A percentile compares a stretch with the other conserved stretches of the same genome.
Evolutionary conservation across 345 rosid species (phyloP).

Genomic region (Acer campestre): DNA sequence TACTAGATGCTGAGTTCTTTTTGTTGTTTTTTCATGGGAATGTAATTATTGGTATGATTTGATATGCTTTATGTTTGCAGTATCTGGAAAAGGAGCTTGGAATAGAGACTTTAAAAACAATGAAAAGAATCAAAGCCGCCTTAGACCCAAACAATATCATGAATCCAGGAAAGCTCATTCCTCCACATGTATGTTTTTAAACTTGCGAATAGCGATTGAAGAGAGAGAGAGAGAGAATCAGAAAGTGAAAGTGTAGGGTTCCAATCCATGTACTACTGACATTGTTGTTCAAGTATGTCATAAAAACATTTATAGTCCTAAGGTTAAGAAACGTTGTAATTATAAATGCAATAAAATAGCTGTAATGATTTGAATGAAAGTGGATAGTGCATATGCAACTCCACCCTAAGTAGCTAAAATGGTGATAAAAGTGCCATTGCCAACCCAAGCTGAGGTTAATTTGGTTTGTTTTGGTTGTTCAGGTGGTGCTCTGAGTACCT

Average conservation of each 20-base stretch:
- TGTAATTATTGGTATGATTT: background rate
- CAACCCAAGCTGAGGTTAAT: background rate
- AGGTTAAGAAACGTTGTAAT: no score
- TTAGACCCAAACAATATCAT: conserved; percentile 88
- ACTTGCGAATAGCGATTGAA: background rate
- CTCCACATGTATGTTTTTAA: conserved; percentile 83
- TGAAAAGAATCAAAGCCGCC: conserved; percentile 78
- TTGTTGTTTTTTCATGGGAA: background rate
- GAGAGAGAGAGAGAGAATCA: background rate
- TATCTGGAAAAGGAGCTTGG: conserved; percentile 92
- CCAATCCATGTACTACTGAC: background rate
- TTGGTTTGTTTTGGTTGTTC: background rate
- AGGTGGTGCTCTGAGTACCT: background rate
- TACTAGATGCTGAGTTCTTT: background rate
- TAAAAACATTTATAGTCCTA: background rate
- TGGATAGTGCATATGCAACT: no score
- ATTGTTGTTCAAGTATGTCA: background rate
- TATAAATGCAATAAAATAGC: background rate
- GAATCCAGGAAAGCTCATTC: conserved; percentile 97
- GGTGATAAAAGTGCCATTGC: background rate
- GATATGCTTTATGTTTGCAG: conserved; percentile 35
- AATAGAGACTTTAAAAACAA: conserved; percentile 71
- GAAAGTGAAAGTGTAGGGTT: background rate
- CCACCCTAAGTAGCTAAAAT: no score
- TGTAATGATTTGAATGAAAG: background rate